Base-by-base conservation (phyloP, 2,329 filamentous ascomycete genomes). In the Fusarium mangiferae region DNA sequence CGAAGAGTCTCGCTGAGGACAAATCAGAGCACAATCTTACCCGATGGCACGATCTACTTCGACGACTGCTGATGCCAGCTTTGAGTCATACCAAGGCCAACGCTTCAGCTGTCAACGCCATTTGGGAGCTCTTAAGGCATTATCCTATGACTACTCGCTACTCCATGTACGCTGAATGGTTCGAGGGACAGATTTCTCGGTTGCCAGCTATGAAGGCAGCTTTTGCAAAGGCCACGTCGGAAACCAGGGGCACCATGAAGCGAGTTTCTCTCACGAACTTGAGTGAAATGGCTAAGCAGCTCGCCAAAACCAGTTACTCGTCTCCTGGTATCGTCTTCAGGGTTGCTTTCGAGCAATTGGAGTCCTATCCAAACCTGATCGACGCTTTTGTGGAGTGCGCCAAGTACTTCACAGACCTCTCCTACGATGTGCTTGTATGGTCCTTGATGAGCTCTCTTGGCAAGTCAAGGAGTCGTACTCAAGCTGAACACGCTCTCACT, bases 341-440 rank as follows among this genome's bases (percentile, higher is more conserved):
- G 78, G 93, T 96, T 64, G 94, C 95, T 12, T 90, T 99, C 66
- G 92, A 92, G 71, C 95, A 98, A 81, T 94, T 98, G 67, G 95
- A 99, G 82, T 92, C 93, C 0, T 99, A 99, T 81, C 93, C 93
- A 80, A 99, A 98, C 80, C 88, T 99, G 69, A 98, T 98, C 64
- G 94, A 98, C 70, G 94, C 94, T 10, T 94, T 99, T 70, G 95
- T 98, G 20, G 95, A 98, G 80, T 98, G 95, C 79, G 95, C 94
- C 44, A 92, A 94, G 77, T 98, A 98, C 81, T 98, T 98, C 77
- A 98, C 96, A 3, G 91, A 94, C 62, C 85, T 99, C 42, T 96
- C 94, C 1, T 98, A 98, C 80, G 96, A 99, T 81, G 94, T 98
- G 38, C 87, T 99, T 49, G 93, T 94, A 7, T 99, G 96, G 95